Percentiles rank a stretch among this genome's conserved stretches.
phyloP scores from a whole-genome alignment of 345 rosid species.

The Hibiscus trionum region DNA sequence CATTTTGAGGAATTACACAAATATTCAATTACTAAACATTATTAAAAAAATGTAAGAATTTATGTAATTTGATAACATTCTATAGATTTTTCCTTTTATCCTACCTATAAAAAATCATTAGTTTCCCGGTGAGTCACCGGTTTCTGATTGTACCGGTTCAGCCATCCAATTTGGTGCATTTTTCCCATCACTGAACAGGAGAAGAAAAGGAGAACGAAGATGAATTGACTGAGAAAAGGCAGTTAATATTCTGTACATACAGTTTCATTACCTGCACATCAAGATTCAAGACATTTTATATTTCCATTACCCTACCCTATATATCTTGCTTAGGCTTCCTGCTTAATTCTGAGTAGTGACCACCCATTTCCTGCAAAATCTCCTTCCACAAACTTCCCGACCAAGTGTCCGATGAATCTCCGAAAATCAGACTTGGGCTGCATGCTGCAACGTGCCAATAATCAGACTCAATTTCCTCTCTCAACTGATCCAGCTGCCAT shows the following conservation, averaged over 20 bases:
- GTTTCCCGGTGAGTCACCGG: too few species aligned
- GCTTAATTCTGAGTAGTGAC: conserved; percentile 79
- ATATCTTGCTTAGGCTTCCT: conserved; percentile 77
- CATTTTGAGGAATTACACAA: too few species aligned
- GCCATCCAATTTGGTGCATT: background rate
- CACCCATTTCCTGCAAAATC: conserved; percentile 91
- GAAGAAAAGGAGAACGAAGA: background rate
- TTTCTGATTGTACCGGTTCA: too few species aligned
- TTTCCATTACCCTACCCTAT: conserved; percentile 23
- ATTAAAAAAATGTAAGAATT: too few species aligned
- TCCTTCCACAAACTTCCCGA: conserved; percentile 79
- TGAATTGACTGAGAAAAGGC: conserved; percentile 15
- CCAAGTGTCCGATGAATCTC: conserved; percentile 31
- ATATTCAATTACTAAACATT: too few species aligned
- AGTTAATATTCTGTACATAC: conserved; percentile 50
- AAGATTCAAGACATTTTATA: conserved; percentile 3
- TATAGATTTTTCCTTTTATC: too few species aligned
- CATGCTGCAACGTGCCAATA: conserved; percentile 86
- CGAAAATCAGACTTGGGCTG: conserved; percentile 64
- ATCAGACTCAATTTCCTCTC: conserved; percentile 74
- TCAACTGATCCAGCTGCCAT: conserved; percentile 87
- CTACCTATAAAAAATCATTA: too few species aligned
- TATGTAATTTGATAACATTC: too few species aligned
- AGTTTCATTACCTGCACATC: conserved; percentile 21
- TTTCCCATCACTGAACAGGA: background rate